Base-by-base conservation (phyloP, 768 basidiomycete genomes). In the Collybia sordida region DNA sequence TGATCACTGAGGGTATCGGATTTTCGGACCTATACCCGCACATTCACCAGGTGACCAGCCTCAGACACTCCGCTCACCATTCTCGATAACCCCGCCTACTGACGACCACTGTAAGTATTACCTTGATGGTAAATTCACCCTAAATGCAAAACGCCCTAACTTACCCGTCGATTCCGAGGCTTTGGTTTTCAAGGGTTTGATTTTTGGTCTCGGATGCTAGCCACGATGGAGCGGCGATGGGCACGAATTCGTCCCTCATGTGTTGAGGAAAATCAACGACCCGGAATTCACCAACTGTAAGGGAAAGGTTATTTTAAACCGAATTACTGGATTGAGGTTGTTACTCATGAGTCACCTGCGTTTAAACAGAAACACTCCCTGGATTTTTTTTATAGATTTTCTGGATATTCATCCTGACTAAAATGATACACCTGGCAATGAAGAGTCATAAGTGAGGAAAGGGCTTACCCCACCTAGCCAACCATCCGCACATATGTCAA, bases 321-420 rank as follows among this genome's bases (percentile, higher is more conserved):
- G 48, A 61, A 63, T n/a, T n/a, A n/a, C n/a, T n/a, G n/a, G n/a
- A n/a, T n/a, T n/a, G n/a, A n/a, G n/a, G n/a, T n/a, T n/a, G n/a
- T n/a, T n/a, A n/a, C n/a, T n/a, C n/a, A n/a, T n/a, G n/a, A n/a
- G n/a, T n/a, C n/a, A n/a, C n/a, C n/a, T n/a, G n/a, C n/a, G n/a
- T n/a, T n/a, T n/a, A n/a, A n/a, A n/a, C n/a, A n/a, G n/a, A n/a
- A n/a, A n/a, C n/a, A n/a, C n/a, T n/a, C n/a, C 51, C 68, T 31
- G 80, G 82, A 53, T 60, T 81, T 17, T 70, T 82, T 36, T 55
- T 67, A 34, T 66, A 72, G 6, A 68, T 80, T 45, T 82, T 81
- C 51, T n/a, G n/a, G n/a, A n/a, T n/a, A n/a, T n/a, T n/a, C n/a
- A n/a, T n/a, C n/a, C n/a, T n/a, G n/a, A n/a, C n/a, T n/a, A n/a